Percentiles rank a stretch among this genome's conserved stretches.
Evolutionary conservation across 202 grass and related monocot species (phyloP).

Genomic region (Schoenoplectus triqueter): DNA sequence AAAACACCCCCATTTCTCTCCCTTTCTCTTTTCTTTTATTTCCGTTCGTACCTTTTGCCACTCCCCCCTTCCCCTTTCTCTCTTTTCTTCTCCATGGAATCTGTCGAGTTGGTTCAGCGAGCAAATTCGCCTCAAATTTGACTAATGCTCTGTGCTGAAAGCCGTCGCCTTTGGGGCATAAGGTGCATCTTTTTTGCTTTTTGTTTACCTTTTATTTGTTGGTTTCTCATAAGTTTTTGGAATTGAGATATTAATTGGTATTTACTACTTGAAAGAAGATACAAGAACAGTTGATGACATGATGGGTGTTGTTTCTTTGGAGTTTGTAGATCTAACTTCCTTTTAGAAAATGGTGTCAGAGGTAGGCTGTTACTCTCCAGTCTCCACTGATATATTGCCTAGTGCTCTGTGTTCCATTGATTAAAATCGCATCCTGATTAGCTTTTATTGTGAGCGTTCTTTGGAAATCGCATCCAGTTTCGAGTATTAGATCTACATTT

Average conservation of each 20-base stretch:
- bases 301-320: slow-evolving; percentile 3
- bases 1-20: slow-evolving; percentile 16
- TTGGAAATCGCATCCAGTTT: background rate
- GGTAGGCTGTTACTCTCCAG: background rate
- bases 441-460: slow-evolving; percentile 11
- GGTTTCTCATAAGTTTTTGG: background rate
- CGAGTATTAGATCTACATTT: slow-evolving; percentile 25
- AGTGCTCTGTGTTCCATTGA: slow-evolving; percentile 12
- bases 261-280: slow-evolving; percentile 12
- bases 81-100: slow-evolving; percentile 11
- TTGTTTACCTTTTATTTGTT: slow-evolving; percentile 29
- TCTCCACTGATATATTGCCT: background rate
- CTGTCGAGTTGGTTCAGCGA: slow-evolving; percentile 19
- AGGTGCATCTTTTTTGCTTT: slow-evolving; percentile 28
- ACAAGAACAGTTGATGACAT: slow-evolving; percentile 31
- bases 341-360: slow-evolving; percentile 29
- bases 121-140: slow-evolving; percentile 25
- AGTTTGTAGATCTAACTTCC: slow-evolving; percentile 36
- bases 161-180: slow-evolving; percentile 31
- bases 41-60: slow-evolving; percentile 30
- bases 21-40: slow-evolving; percentile 30
- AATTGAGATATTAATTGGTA: background rate
- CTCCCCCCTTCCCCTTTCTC: background rate
- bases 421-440: background rate
- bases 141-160: slow-evolving; percentile 5